A percentile compares a stretch with the other conserved stretches of the same genome.
These are phyloP conservation scores for Fraxinus velutina DNA, from an alignment of 305 asterid genomes.

Conservation along the genomic window DNA sequence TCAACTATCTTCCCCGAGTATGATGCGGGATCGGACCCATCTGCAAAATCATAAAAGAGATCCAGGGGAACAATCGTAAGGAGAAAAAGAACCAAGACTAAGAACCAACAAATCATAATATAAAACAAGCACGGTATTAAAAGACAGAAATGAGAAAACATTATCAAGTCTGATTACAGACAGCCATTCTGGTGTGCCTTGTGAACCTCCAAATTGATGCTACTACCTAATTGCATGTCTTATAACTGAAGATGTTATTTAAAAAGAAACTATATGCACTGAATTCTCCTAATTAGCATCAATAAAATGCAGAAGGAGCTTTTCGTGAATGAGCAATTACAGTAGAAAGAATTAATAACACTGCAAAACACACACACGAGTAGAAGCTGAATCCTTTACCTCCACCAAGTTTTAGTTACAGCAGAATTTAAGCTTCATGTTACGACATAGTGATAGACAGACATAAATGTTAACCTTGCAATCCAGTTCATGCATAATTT, in stretches of 20 bases:
- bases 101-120: slow-evolving; percentile 1
- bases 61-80: neutral
- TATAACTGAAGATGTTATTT: neutral
- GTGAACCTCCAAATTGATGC: neutral
- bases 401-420: neutral
- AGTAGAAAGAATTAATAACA: neutral
- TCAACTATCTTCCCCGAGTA: slow-evolving; percentile 81
- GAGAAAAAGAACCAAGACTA: neutral
- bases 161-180: neutral
- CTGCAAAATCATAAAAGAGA: slow-evolving; percentile 34
- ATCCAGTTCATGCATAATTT: neutral
- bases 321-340: neutral
- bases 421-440: neutral
- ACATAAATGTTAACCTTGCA: neutral
- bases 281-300: neutral
- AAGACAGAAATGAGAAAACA: neutral
- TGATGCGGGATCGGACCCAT: slow-evolving; percentile 55
- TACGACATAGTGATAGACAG: neutral
- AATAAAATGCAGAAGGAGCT: neutral
- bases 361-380: neutral
- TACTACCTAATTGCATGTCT: neutral
- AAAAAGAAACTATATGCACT: neutral
- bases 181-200: neutral
- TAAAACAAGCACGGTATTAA: neutral
- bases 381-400: neutral